phyloP scores from a whole-genome alignment of 1,284 basidiomycete species.

The Apiotrichum veenhuisii region DNA sequence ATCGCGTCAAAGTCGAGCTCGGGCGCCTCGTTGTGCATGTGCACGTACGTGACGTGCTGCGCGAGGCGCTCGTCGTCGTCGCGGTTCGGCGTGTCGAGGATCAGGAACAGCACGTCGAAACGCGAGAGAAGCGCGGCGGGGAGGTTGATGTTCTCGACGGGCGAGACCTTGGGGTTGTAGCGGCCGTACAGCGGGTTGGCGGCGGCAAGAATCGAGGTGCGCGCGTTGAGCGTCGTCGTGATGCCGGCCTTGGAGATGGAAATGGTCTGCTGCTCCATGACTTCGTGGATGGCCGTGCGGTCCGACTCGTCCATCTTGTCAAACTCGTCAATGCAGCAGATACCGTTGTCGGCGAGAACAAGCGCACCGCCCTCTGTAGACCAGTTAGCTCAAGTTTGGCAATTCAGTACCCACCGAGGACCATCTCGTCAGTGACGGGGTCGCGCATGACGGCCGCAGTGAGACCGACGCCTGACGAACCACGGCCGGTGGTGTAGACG shows the following conservation, averaged over 20 bases:
- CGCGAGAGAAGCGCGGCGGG: constrained; percentile 93
- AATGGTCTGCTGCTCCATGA: constrained; percentile 99
- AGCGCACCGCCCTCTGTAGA: constrained; percentile 90
- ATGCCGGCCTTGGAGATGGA: constrained; percentile 99
- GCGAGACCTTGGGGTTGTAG: constrained; percentile 95
- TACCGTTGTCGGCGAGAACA: constrained; percentile 97
- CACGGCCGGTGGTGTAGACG: constrained; percentile 96
- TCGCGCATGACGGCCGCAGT: constrained; percentile 99
- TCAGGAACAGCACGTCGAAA: constrained; percentile 95
- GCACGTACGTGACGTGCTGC: constrained; percentile 95
- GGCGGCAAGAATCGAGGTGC: constrained; percentile 95
- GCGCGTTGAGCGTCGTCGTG: constrained; percentile 96
- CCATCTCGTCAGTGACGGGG: constrained; percentile 99
- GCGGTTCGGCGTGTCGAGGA: constrained; percentile 88
- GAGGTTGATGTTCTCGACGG: constrained; percentile 98
- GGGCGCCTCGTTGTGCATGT: constrained; percentile 92
- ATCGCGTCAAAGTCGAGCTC: constrained; percentile 72
- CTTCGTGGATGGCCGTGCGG: constrained; percentile 98
- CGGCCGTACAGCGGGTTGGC: constrained; percentile 97
- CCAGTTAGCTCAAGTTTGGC: not conserved
- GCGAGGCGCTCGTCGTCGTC: constrained; percentile 96
- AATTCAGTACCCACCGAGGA: constrained; percentile 74
- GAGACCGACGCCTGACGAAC: constrained; percentile 95
- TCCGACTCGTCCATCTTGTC: constrained; percentile 99
- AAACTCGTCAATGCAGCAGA: constrained; percentile 99